Conservation (phyloP, 345 rosid genomes). For the sweet orange (Citrus sinensis) region DNA sequence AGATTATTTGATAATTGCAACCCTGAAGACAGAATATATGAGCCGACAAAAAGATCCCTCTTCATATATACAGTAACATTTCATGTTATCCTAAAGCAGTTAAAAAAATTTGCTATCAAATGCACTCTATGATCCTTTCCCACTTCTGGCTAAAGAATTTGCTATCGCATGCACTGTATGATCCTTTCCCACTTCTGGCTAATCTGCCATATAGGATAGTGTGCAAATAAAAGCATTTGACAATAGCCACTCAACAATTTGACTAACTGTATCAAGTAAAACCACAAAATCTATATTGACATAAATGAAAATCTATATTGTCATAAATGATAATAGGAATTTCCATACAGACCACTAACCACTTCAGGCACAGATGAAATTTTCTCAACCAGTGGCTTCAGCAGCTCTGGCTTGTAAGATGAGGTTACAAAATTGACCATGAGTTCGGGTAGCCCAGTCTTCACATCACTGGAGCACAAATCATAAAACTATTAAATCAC, state of each 20-base stretch:
- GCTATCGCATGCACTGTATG: too few relatives aligned
- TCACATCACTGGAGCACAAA: constrained; percentile 52
- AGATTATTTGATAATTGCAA: background rate
- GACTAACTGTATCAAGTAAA: background rate
- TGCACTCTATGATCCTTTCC: background rate
- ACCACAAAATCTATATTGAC: background rate
- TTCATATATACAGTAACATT: background rate
- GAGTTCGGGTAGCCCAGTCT: constrained; percentile 61
- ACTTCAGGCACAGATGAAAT: constrained; percentile 76
- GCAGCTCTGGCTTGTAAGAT: constrained; percentile 74
- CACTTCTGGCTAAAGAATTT: too few relatives aligned
- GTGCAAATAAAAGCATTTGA: background rate
- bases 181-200: background rate
- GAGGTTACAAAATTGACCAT: constrained; percentile 97
- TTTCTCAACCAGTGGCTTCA: constrained; percentile 77
- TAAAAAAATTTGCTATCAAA: too few relatives aligned
- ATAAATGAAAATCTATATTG: background rate
- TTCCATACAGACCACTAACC: constrained; percentile 80
- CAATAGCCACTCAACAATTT: background rate
- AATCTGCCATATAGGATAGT: background rate
- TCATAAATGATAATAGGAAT: background rate
- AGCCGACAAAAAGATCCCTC: background rate
- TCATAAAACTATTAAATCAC: constrained; percentile 6
- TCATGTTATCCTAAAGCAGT: background rate
- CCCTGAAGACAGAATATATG: background rate